Conservation (phyloP, 78 protist genomes). For the Fonticula alba region DNA sequence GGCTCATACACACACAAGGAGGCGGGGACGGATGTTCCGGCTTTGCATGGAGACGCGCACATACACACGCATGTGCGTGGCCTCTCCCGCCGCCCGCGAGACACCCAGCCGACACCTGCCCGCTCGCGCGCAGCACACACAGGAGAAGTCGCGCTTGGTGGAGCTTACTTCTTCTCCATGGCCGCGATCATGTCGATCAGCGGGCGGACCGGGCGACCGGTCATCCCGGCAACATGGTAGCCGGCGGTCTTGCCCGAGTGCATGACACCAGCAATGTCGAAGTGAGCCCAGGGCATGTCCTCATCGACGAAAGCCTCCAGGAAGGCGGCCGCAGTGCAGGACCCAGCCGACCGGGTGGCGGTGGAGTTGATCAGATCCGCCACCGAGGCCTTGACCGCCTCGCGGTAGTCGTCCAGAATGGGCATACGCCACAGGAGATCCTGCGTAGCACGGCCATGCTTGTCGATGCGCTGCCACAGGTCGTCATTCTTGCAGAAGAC, state of each 20-base stretch:
- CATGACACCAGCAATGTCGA: slow-evolving; percentile 22
- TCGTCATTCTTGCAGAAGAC: slow-evolving; percentile 6
- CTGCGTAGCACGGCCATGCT: no score
- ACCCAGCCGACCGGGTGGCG: slow-evolving; percentile 1
- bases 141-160: no score
- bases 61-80: no score
- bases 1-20: no score
- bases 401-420: neutral
- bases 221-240: neutral
- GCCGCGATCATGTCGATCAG: no score
- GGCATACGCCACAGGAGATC: slow-evolving; percentile 18
- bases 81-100: no score
- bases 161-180: no score
- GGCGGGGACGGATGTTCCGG: no score
- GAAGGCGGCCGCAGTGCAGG: slow-evolving; percentile 21
- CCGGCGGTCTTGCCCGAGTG: neutral
- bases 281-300: slow-evolving; percentile 1
- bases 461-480: no score
- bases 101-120: no score
- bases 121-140: no score
- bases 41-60: no score
- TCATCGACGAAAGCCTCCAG: slow-evolving; percentile 1
- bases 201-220: neutral
- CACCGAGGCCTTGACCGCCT: neutral
- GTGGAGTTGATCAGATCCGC: slow-evolving; percentile 6